Base-by-base conservation (phyloP, 2,329 filamentous ascomycete genomes). In the Neonectria magnoliae region DNA sequence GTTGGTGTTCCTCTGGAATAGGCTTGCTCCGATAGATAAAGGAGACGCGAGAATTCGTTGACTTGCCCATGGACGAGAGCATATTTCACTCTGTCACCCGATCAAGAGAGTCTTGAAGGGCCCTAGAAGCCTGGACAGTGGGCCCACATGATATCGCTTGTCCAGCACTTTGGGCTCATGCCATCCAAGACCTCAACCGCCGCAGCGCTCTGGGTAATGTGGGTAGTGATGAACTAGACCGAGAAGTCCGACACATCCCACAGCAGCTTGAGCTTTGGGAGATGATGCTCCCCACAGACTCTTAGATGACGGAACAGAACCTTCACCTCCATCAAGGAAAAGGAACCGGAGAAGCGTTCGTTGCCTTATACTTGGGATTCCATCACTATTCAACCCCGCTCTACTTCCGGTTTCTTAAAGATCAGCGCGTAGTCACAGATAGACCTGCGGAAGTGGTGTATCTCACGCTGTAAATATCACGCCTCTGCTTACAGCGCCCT, bases 371-470 rank as follows among this genome's bases (percentile, higher is more conserved):
- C 56, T 60, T 81, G 1, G 77, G 75, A 1, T 80, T 74, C 57
- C 74, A 80, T 50, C 77, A 81, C 61, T 81, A 80, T 60, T 68
- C 75, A 1, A 78, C 75, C 0, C 62, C 80, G n/a, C 73, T 81
- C 11, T 80, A 76, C 55, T 81, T 79, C 59, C 76, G 73, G 14
- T 80, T 76, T 54, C 73, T 81, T 3, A 78, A 80, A 11, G n/a
- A 50, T 10, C 45, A 47, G 13, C 10, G n/a, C 11, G 45, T 44
- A 5, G 20, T 10, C 6, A 9, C 47, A 4, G 11, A 9, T 41
- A 4, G 11, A 54, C 14, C n/a, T 36, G 11, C 16, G 5, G 11
- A 4, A 16, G 14, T 36, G 33, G 33, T 67, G 68, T 33, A 62
- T 64, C 16, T 47, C 65, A 20, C 63, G 66, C 2, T 76, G 77